Base-by-base conservation (phyloP, 2,329 filamentous ascomycete species). In the Neonectria faginata region DNA sequence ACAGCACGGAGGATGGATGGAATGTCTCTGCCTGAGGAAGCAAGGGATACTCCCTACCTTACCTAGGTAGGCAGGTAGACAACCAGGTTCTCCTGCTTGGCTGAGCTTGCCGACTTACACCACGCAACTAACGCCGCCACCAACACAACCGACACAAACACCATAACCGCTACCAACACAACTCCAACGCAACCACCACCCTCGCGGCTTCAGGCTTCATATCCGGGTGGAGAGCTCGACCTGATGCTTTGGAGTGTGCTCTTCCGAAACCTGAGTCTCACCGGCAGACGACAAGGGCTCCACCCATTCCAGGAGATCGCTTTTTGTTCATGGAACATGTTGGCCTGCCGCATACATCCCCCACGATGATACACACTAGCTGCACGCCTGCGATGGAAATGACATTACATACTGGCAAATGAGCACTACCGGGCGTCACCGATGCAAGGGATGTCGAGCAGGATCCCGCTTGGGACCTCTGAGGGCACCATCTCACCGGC, bases 401-500 rank as follows among this genome's bases (percentile, higher is more conserved):
- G 7, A 6, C n/a, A 11, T 42, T 18, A 20, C 48, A 20, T 10
- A 29, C n/a, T 11, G n/a, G n/a, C 1, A 33, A 14, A 14, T 16
- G 3, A 33, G 10, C 6, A 8, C 48, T 8, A 11, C 10, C 27
- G 36, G 20, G 22, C 39, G 47, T 44, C 36, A 22, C 50, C 33
- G 9, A 51, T 27, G 31, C 18, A 39, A 57, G 42, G 61, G 42
- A 57, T 57, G 22, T 20, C 36, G 5, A 39, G 14, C 16, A 14
- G n/a, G 50, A 25, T 25, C 55, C 39, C 53, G 20, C 18, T 16
- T 39, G 36, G 44, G 25, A 51, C 10, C n/a, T 54, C 22, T 2
- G 18, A 33, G 47, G 7, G 20, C 48, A n/a, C 25, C 61, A 25
- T 56, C 61, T 67, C 45, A 56, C n/a, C 16, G 7, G 27, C 58